A percentile compares a stretch with the other conserved stretches of the same genome.
Evolutionary conservation across 179 eudicot genomes (phyloP).

Genomic region (Gypsophila paniculata): DNA sequence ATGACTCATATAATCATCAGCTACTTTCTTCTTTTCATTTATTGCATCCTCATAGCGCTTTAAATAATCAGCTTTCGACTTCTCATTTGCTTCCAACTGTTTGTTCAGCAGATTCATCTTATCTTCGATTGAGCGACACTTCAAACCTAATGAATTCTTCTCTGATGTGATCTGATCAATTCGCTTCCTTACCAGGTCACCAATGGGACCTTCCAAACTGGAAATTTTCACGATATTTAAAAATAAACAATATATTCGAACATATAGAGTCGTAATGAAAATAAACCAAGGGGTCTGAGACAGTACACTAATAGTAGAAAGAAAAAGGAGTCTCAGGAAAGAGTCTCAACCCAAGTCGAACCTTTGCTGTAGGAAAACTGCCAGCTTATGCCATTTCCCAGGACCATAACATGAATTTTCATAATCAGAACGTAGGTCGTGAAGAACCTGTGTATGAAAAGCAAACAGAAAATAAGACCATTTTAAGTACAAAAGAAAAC

Average conservation of each 20-base stretch:
- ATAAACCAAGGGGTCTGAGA: not conserved
- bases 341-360: constrained; percentile 21
- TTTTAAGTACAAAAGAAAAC: not conserved
- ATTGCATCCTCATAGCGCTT: constrained; percentile 88
- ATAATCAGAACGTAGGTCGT: constrained; percentile 58
- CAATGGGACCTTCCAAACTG: constrained; percentile 92
- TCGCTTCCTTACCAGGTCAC: constrained; percentile 82
- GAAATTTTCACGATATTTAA: not conserved
- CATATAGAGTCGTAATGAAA: not conserved
- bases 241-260: not conserved
- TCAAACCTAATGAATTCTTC: constrained; percentile 64
- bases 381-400: constrained; percentile 76
- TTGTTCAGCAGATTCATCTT: constrained; percentile 68
- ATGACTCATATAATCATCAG: constrained; percentile 79
- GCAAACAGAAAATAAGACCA: not conserved
- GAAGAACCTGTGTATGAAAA: constrained; percentile 54
- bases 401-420: constrained; percentile 82
- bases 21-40: constrained; percentile 77
- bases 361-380: constrained; percentile 77
- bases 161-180: constrained; percentile 75
- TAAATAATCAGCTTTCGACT: constrained; percentile 73
- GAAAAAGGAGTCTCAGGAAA: not conserved
- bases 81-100: constrained; percentile 86
- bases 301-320: not conserved
- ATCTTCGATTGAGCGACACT: constrained; percentile 84